phyloP scores from a whole-genome alignment of 768 basidiomycete genomes.

The Paxillus ammoniavirescens region DNA sequence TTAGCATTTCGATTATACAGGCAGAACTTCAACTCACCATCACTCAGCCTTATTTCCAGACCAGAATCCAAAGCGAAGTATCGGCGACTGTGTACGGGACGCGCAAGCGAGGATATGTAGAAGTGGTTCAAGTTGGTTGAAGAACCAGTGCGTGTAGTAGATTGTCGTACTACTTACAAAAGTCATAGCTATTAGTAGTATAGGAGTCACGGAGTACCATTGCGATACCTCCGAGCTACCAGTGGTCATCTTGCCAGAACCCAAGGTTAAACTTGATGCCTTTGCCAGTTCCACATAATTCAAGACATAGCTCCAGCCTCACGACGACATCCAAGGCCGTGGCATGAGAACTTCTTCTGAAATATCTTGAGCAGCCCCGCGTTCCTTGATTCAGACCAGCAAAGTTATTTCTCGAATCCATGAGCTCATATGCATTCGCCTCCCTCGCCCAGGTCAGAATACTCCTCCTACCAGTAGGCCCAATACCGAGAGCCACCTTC shows the following conservation, averaged over 20 bases:
- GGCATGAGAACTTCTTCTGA: neutral
- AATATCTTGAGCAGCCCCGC: neutral
- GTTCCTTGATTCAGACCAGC: neutral
- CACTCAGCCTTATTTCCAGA: slow-evolving; percentile 1
- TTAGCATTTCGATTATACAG: neutral
- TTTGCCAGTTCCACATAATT: neutral
- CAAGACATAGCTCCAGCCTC: neutral
- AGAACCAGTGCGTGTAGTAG: too few relatives aligned
- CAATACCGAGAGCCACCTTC: slow-evolving; percentile 66
- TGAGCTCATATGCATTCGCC: slow-evolving; percentile 74
- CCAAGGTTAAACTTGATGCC: neutral
- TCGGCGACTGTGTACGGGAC: neutral
- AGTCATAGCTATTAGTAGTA: neutral
- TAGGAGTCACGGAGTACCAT: neutral
- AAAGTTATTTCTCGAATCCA: slow-evolving; percentile 27
- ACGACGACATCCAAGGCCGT: neutral
- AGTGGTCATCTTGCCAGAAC: too few relatives aligned
- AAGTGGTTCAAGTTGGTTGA: slow-evolving; percentile 5
- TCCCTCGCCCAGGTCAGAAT: slow-evolving; percentile 85
- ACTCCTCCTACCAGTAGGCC: slow-evolving; percentile 82
- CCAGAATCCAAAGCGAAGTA: neutral
- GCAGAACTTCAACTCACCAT: slow-evolving; percentile 24
- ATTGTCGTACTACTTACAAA: too few relatives aligned
- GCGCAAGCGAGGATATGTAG: neutral
- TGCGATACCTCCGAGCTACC: neutral